These are phyloP conservation scores for Trametopsis cervina DNA, from an alignment of 768 basidiomycete species.

Conservation along the genomic window DNA sequence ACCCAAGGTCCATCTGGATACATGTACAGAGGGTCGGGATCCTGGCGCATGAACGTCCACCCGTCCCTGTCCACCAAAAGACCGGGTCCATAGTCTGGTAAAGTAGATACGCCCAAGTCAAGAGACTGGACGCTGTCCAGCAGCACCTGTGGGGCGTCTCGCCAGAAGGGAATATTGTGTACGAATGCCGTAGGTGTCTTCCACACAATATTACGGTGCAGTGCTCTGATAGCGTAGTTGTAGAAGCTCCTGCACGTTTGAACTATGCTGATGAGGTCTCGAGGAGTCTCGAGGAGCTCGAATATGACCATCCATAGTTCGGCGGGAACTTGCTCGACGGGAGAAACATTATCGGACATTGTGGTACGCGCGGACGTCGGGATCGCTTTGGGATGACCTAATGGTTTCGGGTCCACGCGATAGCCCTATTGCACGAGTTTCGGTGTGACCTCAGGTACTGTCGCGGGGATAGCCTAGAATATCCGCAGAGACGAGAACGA, in stretches of 20 bases:
- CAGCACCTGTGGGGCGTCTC: slow-evolving; percentile 9
- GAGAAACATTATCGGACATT: slow-evolving; percentile 3
- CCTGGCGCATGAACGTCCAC: background rate
- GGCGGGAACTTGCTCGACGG: slow-evolving; percentile 23
- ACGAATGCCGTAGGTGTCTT: slow-evolving; percentile 22
- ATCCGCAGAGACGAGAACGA: too few species aligned
- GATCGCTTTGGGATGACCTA: too few species aligned
- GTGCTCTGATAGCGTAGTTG: slow-evolving; percentile 21
- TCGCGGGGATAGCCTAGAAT: too few species aligned
- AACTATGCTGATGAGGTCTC: slow-evolving; percentile 27
- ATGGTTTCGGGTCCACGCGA: too few species aligned
- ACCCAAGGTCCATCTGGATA: background rate
- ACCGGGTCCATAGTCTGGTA: slow-evolving; percentile 4
- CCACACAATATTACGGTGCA: slow-evolving; percentile 32
- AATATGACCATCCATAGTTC: slow-evolving; percentile 35
- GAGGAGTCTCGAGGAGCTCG: slow-evolving; percentile 24
- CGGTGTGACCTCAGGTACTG: too few species aligned
- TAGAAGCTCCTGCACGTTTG: slow-evolving; percentile 26
- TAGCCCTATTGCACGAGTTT: too few species aligned
- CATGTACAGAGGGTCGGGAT: background rate
- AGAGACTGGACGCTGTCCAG: slow-evolving; percentile 14
- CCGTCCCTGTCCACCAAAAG: slow-evolving; percentile 11
- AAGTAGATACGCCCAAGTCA: slow-evolving; percentile 15
- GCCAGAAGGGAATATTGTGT: slow-evolving; percentile 19
- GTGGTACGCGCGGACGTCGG: too few species aligned